Base-by-base conservation (phyloP, 495 filamentous ascomycete genomes). In the Hypoxylon cercidicola region DNA sequence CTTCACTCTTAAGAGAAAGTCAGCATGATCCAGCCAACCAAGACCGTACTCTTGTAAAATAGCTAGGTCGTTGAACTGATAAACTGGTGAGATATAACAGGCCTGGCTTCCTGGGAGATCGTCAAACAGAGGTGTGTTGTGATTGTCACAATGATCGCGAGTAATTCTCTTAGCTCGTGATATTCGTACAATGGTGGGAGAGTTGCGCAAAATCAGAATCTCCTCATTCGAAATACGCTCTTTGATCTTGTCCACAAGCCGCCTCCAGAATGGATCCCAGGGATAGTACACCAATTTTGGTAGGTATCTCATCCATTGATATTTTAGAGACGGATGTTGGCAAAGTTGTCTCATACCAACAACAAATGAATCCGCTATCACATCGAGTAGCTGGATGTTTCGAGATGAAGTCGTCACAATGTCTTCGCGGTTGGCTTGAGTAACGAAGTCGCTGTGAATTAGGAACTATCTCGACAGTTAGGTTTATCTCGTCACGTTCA, bases 371-470 rank as follows among this genome's bases (percentile, higher is more conserved):
- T 66, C 60, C 8, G 75, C 68, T 7, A 78, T 60, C 2, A 47
- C 56, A 32, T 66, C 55, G 3, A 72, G 18, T 0, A 78, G 58
- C 12, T 18, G 28, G 8, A 41, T 30, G 48, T 78, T 78, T 16
- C 72, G 59, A 0, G 18, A 19, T 0, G 74, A 75, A 3, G 19
- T 56, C 0, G 44, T 51, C 7, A 75, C 50, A 19, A 83, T 73
- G 62, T 79, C 77, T 47, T 83, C 64, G 9, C 80, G 66, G 64
- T 66, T 81, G 0, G 79, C 79, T 7, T 74, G 50, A 0, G 79
- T 82, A 35, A 77, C 76, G 54, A 82, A 83, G 60, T 83, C 80
- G 21, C 73, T 64, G 15, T 84, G 79, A 43, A 84, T 81, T 4
- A 81, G 52, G 43, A 84, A 84, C 76, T 83, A 45, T 47, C 37